Base-by-base conservation (phyloP, 2,329 filamentous ascomycete species). In the Corinectria fuckeliana region DNA sequence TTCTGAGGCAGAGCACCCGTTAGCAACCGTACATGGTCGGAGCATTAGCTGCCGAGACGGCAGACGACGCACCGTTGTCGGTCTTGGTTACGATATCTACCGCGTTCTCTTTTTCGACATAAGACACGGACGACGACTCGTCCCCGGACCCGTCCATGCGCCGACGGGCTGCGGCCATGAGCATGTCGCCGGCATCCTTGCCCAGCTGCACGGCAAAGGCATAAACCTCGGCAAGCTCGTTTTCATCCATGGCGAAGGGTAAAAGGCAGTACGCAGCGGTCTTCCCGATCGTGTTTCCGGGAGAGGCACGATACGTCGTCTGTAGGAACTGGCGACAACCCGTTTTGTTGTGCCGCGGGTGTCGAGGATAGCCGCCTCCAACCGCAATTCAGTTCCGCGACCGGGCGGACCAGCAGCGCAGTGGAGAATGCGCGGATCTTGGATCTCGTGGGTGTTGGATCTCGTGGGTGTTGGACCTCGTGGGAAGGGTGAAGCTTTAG, bases 11-110 rank as follows among this genome's bases (percentile, higher is more conserved):
- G 32, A 34, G 14, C 14, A n/a, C 32, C 3, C 48, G 57, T 54
- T 10, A 56, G 54, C 36, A 50, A n/a, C n/a, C n/a, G n/a, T n/a
- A n/a, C n/a, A n/a, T n/a, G n/a, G n/a, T n/a, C n/a, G n/a, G 5
- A 20, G 14, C 6, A 26, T 20, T 13, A 38, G 10, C n/a, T 21
- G 20, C n/a, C 6, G 13, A 16, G n/a, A 5, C 5, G 20, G 11
- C 0, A 3, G 5, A 32, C 47, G 21, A 50, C 75, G 64, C 75
- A 90, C 88, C 88, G 75, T 90, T 84, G 71, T 93, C 90, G 1
- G 88, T 90, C 76, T 92, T 85, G 9, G 90, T 93, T 18, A 93
- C 90, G 62, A 93, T 85, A 72, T 93, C 91, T 10, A 93, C 90
- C 1, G 89, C 83, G 71, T 85, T 92, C 65, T 91, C 87, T 73